Base-by-base conservation (phyloP, 208 protist genomes). In the Porcisia hertigi region DNA sequence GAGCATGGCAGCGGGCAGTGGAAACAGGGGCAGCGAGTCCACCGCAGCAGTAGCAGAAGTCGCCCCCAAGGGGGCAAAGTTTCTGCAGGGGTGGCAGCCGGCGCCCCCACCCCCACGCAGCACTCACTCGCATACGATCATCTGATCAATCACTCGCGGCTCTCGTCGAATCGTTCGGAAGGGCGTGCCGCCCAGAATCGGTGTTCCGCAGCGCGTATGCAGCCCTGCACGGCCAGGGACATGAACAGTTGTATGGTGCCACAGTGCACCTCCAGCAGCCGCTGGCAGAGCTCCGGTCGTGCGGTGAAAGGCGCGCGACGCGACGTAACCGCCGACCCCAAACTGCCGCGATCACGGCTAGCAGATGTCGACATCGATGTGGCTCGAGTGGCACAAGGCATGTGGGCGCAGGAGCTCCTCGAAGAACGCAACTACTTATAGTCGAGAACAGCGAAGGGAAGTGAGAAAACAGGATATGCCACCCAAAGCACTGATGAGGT, bases 361-460 rank as follows among this genome's bases (percentile, higher is more conserved):
- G 34, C 71, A 16, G 18, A 54, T 43, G 3, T 49, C 18, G 67
- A 39, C 59, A 25, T 12, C 79, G 69, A 82, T 41, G 70, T 83
- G 0, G 62, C 73, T 11, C 80, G 77, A 5, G 87, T 94, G 34
- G 87, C 87, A 36, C 82, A 89, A 66, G 89, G 89, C 2, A 53
- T 92, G 25, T 94, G 89, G 89, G 89, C 89, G 12, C 77, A 94
- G 76, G 74, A 94, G 43, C 20, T 92, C 30, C 76, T 94, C 3
- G 71, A 77, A 30, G 71, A 88, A 34, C 82, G 89, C n/a, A 45
- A 59, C 23, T 64, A 41, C 49, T 62, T 82, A 1, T 82, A 70
- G 45, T 18, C 45, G 7, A 55, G 2, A 14, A 14, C n/a, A 43
- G 3, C 6, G 18, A 23, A 25, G 45, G 11, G 62, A 64, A 6